These are phyloP conservation scores for Allium sativum DNA, from an alignment of 106 monocot species.

Conservation along the genomic window DNA sequence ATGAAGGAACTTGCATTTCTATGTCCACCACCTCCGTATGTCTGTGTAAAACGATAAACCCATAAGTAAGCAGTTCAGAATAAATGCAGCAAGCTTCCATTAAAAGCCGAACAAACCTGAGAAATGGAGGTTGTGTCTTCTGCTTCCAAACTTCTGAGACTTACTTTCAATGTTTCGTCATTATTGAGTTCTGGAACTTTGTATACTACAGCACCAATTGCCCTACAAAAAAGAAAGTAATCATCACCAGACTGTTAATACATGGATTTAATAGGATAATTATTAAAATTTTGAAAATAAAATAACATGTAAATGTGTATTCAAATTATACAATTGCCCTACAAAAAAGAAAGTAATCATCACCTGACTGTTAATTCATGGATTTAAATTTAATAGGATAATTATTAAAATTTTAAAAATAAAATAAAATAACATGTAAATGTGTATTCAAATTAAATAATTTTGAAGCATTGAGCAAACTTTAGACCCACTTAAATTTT, in stretches of 20 bases:
- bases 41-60: conserved; percentile 18
- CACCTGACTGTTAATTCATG: neutral
- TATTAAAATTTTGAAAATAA: too few relatives aligned
- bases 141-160: conserved; percentile 49
- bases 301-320: conserved; percentile 55
- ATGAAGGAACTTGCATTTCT: conserved; percentile 65
- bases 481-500: too few relatives aligned
- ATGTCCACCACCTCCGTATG: conserved; percentile 68
- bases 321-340: conserved; percentile 64
- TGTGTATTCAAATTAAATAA: conserved; percentile 53
- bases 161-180: conserved; percentile 42
- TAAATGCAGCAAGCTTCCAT: too few relatives aligned
- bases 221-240: conserved; percentile 17
- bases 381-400: too few relatives aligned
- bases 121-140: conserved; percentile 67
- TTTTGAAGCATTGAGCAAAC: neutral
- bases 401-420: too few relatives aligned
- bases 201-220: conserved; percentile 64
- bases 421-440: conserved; percentile 28
- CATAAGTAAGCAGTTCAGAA: neutral
- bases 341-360: neutral
- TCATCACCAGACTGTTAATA: neutral
- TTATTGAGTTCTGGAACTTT: conserved; percentile 42
- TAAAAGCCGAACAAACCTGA: conserved; percentile 14
- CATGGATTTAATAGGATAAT: too few relatives aligned